Base-by-base conservation (phyloP, 169 alveolate genomes). In the Cryptosporidium tyzzeri region DNA sequence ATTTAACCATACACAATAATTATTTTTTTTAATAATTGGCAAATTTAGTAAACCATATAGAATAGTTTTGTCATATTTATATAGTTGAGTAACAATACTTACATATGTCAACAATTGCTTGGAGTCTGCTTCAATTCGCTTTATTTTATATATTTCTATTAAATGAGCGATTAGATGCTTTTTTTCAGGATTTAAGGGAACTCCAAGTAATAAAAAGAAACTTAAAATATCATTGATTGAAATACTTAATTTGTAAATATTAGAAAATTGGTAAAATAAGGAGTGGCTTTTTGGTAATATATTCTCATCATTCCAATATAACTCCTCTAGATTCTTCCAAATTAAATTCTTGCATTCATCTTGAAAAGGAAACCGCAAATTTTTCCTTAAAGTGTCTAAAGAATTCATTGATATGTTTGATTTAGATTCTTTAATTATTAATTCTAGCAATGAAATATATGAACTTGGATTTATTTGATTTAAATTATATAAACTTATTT, bases 261-360 rank as follows among this genome's bases (percentile, higher is more conserved):
- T 14, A 33, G 68, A 18, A 55, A 73, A 73, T 41, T 37, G 41
- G 29, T 31, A 55, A 29, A 41, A 58, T 0, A 73, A 33, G 10
- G 86, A 73, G 35, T 31, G 23, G 31, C 55, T 21, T 18, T 55
- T 41, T 10, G 80, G 62, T 10, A 80, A 9, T 62, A 80, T 44
- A 12, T 80, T 80, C 6, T 33, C 62, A 65, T 80, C 89, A 44
- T 5, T 31, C 89, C 89, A 80, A 80, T 37, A 80, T 21, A 80
- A 18, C 5, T 80, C 73, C 26, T 44, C n/a, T 14, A 65, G 18
- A 39, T 14, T 48, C 26, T 80, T 65, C 89, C 89, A 80, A 65
- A 37, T 62, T 12, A 80, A 5, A n/a, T 23, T 2, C 26, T 65
- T 21, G n/a, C 18, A 23, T n/a, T 53, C 71, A 37, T 65, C 51